phyloP scores from a whole-genome alignment of 352 stramenopile genomes.

The Aphanomyces invadans region DNA sequence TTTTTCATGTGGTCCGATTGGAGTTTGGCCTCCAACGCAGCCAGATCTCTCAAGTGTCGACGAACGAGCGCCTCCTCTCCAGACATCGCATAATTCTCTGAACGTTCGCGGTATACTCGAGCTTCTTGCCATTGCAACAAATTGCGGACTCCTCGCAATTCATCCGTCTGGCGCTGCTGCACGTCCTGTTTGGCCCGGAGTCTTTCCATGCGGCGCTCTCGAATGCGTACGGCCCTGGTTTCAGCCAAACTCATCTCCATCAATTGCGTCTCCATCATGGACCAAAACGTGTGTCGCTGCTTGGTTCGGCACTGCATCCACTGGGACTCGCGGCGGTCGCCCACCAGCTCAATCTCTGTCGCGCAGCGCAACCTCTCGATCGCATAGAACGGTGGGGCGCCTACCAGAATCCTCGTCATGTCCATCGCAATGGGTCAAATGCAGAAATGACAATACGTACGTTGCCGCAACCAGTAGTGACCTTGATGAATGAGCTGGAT shows the following conservation, averaged over 20 bases:
- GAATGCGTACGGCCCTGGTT: background rate
- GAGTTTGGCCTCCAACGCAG: background rate
- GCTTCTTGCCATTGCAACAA: constrained; percentile 2
- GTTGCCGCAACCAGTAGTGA: background rate
- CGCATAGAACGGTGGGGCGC: background rate
- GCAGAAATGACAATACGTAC: background rate
- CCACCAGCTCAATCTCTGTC: background rate
- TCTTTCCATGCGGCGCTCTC: background rate
- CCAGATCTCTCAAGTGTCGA: background rate
- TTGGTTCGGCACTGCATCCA: background rate
- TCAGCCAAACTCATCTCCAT: background rate
- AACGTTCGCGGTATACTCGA: background rate
- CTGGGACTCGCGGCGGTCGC: background rate
- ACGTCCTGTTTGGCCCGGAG: background rate
- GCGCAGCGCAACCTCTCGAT: background rate
- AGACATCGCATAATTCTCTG: background rate
- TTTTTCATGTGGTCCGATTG: constrained; percentile 5
- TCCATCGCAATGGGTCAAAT: too few species aligned
- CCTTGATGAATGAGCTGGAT: background rate
- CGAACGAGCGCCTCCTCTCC: background rate
- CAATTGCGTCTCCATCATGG: background rate
- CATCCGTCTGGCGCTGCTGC: background rate
- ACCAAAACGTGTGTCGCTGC: constrained; percentile 6
- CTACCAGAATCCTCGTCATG: background rate
- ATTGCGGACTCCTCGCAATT: background rate